Evolutionary conservation across 2,329 filamentous ascomycete species (phyloP).

Genomic region (Volutella citrinella): DNA sequence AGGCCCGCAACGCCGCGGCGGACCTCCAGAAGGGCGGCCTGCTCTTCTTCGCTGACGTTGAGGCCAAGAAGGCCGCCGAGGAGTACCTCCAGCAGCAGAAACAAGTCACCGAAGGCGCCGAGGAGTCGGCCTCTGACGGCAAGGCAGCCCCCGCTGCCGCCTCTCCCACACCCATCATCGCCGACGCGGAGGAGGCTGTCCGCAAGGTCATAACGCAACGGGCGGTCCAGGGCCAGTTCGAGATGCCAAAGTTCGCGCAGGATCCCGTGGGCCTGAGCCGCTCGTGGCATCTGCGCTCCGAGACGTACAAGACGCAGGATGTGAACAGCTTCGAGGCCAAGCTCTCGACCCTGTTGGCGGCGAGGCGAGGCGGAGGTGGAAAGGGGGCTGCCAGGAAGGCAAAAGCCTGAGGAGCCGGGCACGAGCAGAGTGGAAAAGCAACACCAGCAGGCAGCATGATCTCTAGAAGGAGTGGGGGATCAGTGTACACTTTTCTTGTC

Average conservation of each 20-base stretch:
- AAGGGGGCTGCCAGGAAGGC: slow-evolving; percentile 22
- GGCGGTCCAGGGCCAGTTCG: slow-evolving; percentile 35
- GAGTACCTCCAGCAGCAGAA: slow-evolving; percentile 26
- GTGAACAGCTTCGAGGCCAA: slow-evolving; percentile 39
- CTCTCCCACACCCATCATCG: slow-evolving; percentile 25
- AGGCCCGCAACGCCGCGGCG: slow-evolving; percentile 28
- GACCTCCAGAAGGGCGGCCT: slow-evolving; percentile 26
- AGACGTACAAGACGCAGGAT: slow-evolving; percentile 33
- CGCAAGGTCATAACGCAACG: slow-evolving; percentile 30
- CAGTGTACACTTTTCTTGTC: slow-evolving; percentile 24
- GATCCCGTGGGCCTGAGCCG: slow-evolving; percentile 33
- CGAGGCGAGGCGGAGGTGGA: slow-evolving; percentile 14
- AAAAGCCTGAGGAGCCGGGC: slow-evolving; percentile 21
- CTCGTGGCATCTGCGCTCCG: slow-evolving; percentile 35
- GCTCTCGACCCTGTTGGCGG: slow-evolving; percentile 30
- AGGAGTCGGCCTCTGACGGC: slow-evolving; percentile 14
- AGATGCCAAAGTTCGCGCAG: slow-evolving; percentile 30
- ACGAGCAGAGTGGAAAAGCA: too few relatives aligned
- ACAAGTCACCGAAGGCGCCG: slow-evolving; percentile 16
- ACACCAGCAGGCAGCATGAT: slow-evolving; percentile 11
- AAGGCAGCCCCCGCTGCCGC: slow-evolving; percentile 6
- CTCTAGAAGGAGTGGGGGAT: slow-evolving; percentile 12
- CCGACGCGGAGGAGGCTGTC: slow-evolving; percentile 32
- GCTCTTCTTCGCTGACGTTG: slow-evolving; percentile 24
- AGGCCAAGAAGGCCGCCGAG: slow-evolving; percentile 29